These are phyloP conservation scores for Hyaloperonospora arabidopsidis DNA, from an alignment of 352 stramenopile genomes.

Conservation along the genomic window DNA sequence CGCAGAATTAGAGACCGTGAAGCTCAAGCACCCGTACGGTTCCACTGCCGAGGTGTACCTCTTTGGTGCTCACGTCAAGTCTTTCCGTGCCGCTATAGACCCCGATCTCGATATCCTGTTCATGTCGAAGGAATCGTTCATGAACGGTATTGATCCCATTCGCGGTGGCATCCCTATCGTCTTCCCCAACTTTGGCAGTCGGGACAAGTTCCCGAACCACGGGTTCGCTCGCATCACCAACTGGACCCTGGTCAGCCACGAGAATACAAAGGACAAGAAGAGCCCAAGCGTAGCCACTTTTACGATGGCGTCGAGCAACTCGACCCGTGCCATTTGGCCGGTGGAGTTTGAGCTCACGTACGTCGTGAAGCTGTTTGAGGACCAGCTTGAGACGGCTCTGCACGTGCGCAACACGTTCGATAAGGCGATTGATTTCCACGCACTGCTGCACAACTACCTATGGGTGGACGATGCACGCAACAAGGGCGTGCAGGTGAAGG, in stretches of 20 bases:
- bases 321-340: constrained; percentile 34
- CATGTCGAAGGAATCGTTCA: constrained; percentile 62
- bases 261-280: constrained; percentile 6
- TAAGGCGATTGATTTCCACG: constrained; percentile 86
- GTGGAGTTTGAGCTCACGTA: constrained; percentile 63
- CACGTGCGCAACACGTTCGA: constrained; percentile 81
- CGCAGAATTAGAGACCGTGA: constrained; percentile 39
- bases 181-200: constrained; percentile 87
- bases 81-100: constrained; percentile 33
- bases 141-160: constrained; percentile 84
- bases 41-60: constrained; percentile 57
- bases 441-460: constrained; percentile 92
- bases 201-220: constrained; percentile 56
- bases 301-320: constrained; percentile 25
- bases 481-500: constrained; percentile 50
- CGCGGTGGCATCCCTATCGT: constrained; percentile 87
- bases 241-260: constrained; percentile 27
- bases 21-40: constrained; percentile 52
- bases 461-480: constrained; percentile 68
- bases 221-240: constrained; percentile 75
- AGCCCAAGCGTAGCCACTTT: constrained; percentile 29
- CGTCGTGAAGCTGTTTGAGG: constrained; percentile 49
- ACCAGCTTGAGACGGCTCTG: constrained; percentile 65
- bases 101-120: constrained; percentile 71
- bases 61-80: constrained; percentile 78